Evolutionary conservation across 2,329 filamentous ascomycete genomes (phyloP).

Genomic region (Fusarium illudens): DNA sequence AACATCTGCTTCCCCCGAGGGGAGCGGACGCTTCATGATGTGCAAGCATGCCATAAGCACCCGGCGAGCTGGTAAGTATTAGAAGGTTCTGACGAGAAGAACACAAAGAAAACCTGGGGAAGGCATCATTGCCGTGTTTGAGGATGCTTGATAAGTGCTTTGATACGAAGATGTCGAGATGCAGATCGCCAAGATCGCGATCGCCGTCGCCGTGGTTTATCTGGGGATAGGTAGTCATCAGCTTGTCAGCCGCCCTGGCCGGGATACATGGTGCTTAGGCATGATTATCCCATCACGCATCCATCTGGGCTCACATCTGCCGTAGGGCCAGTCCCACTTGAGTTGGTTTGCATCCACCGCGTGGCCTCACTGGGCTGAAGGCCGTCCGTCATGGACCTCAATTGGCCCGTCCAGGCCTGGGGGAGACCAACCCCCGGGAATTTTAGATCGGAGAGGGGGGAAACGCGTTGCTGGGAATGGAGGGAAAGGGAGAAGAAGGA

Average conservation of each 20-base stretch:
- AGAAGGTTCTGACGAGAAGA: neutral
- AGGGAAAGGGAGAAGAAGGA: neutral
- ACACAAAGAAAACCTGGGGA: neutral
- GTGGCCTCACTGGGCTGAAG: slow-evolving; percentile 34
- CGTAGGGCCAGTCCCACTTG: neutral
- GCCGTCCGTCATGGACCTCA: neutral
- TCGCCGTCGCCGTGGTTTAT: neutral
- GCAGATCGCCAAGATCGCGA: slow-evolving; percentile 6
- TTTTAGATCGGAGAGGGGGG: neutral
- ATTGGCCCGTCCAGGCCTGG: slow-evolving; percentile 4
- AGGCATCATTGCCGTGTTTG: neutral
- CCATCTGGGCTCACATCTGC: neutral
- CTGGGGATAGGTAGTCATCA: slow-evolving; percentile 5
- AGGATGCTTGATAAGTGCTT: slow-evolving; percentile 27
- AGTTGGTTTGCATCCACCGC: slow-evolving; percentile 21
- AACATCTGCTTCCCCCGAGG: neutral
- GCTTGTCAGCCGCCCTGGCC: neutral
- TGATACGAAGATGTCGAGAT: slow-evolving; percentile 9
- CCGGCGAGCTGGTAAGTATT: neutral
- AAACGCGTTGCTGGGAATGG: neutral
- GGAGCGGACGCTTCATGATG: neutral
- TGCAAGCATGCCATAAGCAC: slow-evolving; percentile 8
- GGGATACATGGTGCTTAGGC: slow-evolving; percentile 2
- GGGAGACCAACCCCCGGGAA: neutral
- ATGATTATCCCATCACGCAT: slow-evolving; percentile 25